Base-by-base conservation (phyloP, 805 yeast genomes). In the Torulaspora gathmanii region DNA sequence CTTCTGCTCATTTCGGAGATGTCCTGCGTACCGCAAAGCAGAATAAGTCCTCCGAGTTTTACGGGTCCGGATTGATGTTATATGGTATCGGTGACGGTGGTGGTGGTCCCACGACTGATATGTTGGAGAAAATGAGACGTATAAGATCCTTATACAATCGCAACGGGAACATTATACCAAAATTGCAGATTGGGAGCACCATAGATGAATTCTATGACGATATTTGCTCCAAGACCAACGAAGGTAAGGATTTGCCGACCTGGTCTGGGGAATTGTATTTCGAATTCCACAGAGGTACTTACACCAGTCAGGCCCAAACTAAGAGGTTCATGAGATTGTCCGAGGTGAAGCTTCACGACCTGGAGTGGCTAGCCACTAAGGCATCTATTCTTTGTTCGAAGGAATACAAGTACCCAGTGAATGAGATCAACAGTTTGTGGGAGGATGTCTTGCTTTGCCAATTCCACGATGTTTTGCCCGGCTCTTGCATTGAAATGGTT, bases 81-180 rank as follows among this genome's bases (percentile, higher is more conserved):
- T 93, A 78, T 57, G 99, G 99, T 31, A 82, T 85, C 57, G 99
- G 99, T 58, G 99, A 91, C 63, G 99, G 99, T 56, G 99, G 99
- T 50, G 99, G 99, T 52, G 99, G 99, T 6, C 98, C 99, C 37
- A 82, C 87, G 3, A 85, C 86, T 31, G 95, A 86, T 59, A 90
- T 89, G 95, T 58, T 91, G 51, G 98, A 93, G 61, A 90, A 88
- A 63, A 73, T 91, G 59, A 80, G 98, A 61, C 80, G 98, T 56
- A 83, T 91, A 63, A 77, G 98, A 59, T 97, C 97, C 12, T 65
- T 90, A 48, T 77, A 89, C 16, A 85, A 91, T 58, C 82, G 83
- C 4, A 83, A 83, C 11, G 95, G 91, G 3, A 73, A 76, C 38
- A 60, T 63, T 23, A 74, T 93, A 47, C 98, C 98, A 2, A 76